Percentiles rank a stretch among this genome's conserved stretches.
Evolutionary conservation across 2,329 filamentous ascomycete species (phyloP).

Genomic region (Aspergillus aculeatinus): DNA sequence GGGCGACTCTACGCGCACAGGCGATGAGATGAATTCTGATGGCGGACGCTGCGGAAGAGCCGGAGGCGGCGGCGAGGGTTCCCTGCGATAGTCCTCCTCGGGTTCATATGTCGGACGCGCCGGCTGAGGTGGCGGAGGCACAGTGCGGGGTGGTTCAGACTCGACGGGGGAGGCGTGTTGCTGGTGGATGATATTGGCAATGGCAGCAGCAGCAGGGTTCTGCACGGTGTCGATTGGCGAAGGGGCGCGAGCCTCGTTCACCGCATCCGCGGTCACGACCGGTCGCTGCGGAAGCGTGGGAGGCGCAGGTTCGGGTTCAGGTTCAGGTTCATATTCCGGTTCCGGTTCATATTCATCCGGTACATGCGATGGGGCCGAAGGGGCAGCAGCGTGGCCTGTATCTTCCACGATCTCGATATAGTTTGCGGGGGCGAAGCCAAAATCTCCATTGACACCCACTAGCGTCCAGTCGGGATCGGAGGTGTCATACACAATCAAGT

Average conservation of each 20-base stretch:
- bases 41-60: constrained; percentile 63
- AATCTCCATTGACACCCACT: constrained; percentile 79
- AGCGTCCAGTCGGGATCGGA: constrained; percentile 96
- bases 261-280: constrained; percentile 25
- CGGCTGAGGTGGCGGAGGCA: constrained; percentile 37
- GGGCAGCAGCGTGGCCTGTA: constrained; percentile 39
- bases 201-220: constrained; percentile 57
- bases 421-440: constrained; percentile 91
- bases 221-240: constrained; percentile 47
- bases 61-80: constrained; percentile 49
- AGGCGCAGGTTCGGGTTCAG: constrained; percentile 38
- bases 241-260: constrained; percentile 24
- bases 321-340: constrained; percentile 16
- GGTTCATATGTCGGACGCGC: constrained; percentile 61
- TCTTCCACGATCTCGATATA: constrained; percentile 75
- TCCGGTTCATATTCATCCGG: constrained; percentile 3
- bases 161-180: constrained; percentile 37
- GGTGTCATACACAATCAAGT: constrained; percentile 80
- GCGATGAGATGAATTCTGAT: constrained; percentile 55
- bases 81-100: constrained; percentile 59
- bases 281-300: constrained; percentile 38
- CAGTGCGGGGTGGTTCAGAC: constrained; percentile 28
- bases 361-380: constrained; percentile 22
- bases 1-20: constrained; percentile 59
- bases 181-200: constrained; percentile 51